These are phyloP conservation scores for Penicillium coprophilum DNA, from an alignment of 495 filamentous ascomycete species.

Conservation along the genomic window DNA sequence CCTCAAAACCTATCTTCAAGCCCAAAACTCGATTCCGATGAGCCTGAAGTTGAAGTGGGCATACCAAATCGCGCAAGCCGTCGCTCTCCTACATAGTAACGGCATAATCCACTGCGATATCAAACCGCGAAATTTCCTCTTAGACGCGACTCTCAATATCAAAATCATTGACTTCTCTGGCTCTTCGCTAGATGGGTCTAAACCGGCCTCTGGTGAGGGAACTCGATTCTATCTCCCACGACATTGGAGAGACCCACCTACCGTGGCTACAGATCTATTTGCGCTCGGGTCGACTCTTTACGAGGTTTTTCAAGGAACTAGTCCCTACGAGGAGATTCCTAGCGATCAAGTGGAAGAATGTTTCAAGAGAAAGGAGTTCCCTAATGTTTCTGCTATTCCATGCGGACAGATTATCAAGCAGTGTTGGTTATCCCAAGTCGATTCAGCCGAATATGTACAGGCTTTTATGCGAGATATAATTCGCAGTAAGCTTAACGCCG, in stretches of 20 bases:
- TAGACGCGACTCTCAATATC: conserved; percentile 24
- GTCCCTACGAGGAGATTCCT: too few species aligned
- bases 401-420: too few species aligned
- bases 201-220: conserved; percentile 25
- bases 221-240: conserved; percentile 26
- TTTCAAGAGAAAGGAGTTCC: too few species aligned
- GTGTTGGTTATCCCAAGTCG: too few species aligned
- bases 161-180: conserved; percentile 34
- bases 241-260: conserved; percentile 20
- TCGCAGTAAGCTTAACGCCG: too few species aligned
- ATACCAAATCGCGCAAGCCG: conserved; percentile 24
- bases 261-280: conserved; percentile 23
- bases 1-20: conserved; percentile 27
- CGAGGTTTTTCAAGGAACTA: too few species aligned
- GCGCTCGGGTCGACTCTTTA: too few species aligned
- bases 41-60: conserved; percentile 23
- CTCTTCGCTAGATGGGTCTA: conserved; percentile 32
- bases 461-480: too few species aligned
- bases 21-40: conserved; percentile 21
- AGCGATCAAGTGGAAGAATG: too few species aligned
- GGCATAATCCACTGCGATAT: too few species aligned
- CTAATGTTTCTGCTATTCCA: too few species aligned
- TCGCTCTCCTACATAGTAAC: conserved; percentile 27
- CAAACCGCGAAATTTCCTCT: conserved; percentile 29
- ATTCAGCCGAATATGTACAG: too few species aligned